A percentile compares a stretch with the other conserved stretches of the same genome.
Evolutionary conservation across 306 rosid species (phyloP).

Genomic region (Cicer yamashitae): DNA sequence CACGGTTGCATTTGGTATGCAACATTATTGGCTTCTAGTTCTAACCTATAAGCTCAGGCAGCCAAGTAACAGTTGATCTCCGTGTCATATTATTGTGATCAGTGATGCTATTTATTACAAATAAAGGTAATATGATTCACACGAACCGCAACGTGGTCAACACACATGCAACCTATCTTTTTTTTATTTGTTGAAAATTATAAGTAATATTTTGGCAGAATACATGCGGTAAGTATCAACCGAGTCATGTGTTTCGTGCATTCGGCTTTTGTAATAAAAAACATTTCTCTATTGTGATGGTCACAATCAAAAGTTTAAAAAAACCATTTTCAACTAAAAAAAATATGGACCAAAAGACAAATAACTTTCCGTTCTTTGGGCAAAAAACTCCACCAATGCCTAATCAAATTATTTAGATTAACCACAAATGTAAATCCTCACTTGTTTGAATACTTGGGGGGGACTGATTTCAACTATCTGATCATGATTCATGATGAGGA

Average conservation of each 20-base stretch:
- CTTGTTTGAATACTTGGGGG: constrained; percentile 52
- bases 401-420: constrained; percentile 46
- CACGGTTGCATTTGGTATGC: constrained; percentile 12
- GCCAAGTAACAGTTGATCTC: constrained; percentile 26
- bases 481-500: constrained; percentile 55
- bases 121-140: too few species aligned
- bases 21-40: constrained; percentile 28
- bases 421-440: constrained; percentile 52
- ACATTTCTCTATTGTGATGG: not conserved
- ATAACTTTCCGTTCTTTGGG: constrained; percentile 23
- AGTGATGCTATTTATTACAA: too few species aligned
- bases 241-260: too few species aligned
- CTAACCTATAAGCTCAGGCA: constrained; percentile 25
- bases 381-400: constrained; percentile 48
- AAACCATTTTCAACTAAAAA: not conserved
- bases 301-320: constrained; percentile 11
- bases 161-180: too few species aligned
- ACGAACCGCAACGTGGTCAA: too few species aligned
- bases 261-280: too few species aligned
- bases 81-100: constrained; percentile 17
- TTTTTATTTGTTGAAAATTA: too few species aligned
- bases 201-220: too few species aligned
- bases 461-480: constrained; percentile 55
- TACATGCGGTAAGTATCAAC: too few species aligned
- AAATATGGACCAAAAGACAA: constrained; percentile 1